Base-by-base conservation (phyloP, 2,329 filamentous ascomycete species). In the Fusarium cyanostomum region DNA sequence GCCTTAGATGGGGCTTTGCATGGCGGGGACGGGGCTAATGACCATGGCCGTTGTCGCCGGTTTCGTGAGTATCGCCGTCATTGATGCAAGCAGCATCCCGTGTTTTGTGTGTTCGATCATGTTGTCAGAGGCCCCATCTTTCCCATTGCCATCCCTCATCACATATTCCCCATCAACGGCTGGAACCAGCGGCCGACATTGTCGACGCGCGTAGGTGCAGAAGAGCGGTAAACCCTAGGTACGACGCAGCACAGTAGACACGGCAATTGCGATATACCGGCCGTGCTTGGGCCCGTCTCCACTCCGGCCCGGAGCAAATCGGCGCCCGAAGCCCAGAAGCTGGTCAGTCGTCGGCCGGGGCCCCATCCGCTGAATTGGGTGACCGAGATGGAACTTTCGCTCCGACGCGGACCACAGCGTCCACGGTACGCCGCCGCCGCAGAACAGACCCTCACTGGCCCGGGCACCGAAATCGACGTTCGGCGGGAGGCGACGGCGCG, bases 231-330 rank as follows among this genome's bases (percentile, higher is more conserved):
- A 49, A 41, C 42, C 26, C 34, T 54, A 27, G 52, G 44, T 62
- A 56, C 42, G 48, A 48, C 21, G 35, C 33, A 50, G 43, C 34
- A 51, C 37, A 53, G 24, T 16, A 13, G 18, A 45, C 42, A 44
- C 43, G 39, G 44, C 33, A 49, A 58, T 56, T 43, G n/a, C 53
- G 49, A 28, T 35, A 51, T 34, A 33, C 39, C 39, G 21, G 41
- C 39, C 38, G 46, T 48, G 26, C 37, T 35, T 56, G 31, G 49
- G 42, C 31, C 42, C 43, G 41, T 62, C 30, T 33, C 39, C 10
- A 50, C 16, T 30, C 59, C 57, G 58, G 58, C 15, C 55, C 57
- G 67, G 49, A 50, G 50, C 45, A 33, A 39, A 27, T 58, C 52
- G 59, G 62, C 58, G 38, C 39, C 48, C 59, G 52, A 52, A 35